Percentiles rank a stretch among this genome's conserved stretches.
phyloP scores from a whole-genome alignment of 768 basidiomycete genomes.

The Boletus sensibilis region DNA sequence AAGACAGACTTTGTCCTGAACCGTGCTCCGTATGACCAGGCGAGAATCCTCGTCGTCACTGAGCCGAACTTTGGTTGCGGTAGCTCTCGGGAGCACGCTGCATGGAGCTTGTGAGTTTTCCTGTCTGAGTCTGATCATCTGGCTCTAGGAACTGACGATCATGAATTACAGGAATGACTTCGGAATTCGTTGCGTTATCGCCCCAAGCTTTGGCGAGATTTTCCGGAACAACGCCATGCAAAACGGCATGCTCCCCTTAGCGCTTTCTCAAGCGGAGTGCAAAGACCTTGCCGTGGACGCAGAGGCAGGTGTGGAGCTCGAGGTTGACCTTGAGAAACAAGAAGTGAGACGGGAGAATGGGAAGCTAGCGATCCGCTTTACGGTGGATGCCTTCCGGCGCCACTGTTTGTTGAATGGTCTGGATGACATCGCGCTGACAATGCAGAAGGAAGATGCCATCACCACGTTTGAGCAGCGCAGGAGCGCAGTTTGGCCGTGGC shows the following conservation, averaged over 20 bases:
- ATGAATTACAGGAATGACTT: conserved; percentile 66
- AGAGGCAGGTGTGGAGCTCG: conserved; percentile 68
- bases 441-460: conserved; percentile 77
- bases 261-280: conserved; percentile 69
- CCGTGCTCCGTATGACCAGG: conserved; percentile 68
- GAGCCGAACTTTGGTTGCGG: conserved; percentile 92
- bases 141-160: conserved; percentile 1
- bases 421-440: conserved; percentile 94
- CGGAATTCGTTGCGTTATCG: conserved; percentile 84
- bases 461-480: conserved; percentile 75
- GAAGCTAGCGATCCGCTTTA: conserved; percentile 70
- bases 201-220: conserved; percentile 89
- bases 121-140: neutral
- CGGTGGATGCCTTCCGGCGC: conserved; percentile 84
- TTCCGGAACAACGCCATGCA: conserved; percentile 90
- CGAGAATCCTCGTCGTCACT: conserved; percentile 79
- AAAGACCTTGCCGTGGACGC: conserved; percentile 74
- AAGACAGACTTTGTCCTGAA: conserved; percentile 87
- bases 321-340: conserved; percentile 81
- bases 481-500: conserved; percentile 86
- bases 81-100: conserved; percentile 88
- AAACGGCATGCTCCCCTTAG: conserved; percentile 87
- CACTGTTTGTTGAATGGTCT: conserved; percentile 94
- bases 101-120: conserved; percentile 72
- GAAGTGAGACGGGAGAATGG: conserved; percentile 76